Base-by-base conservation (phyloP, 805 yeast species). In the Kodamaea kakaduensis region DNA sequence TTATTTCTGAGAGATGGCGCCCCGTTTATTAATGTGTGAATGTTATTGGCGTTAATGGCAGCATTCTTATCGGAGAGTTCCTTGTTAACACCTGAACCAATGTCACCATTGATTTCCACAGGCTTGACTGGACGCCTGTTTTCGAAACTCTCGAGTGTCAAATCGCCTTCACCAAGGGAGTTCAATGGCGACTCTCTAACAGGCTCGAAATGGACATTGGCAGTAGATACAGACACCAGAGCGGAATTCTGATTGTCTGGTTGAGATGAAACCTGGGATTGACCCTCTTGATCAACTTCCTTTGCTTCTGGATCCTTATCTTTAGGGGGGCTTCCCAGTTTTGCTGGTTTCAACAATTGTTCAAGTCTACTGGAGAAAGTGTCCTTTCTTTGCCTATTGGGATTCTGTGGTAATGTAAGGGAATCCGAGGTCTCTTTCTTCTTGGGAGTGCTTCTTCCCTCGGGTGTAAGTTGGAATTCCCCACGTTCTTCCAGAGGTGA, bases 101-200 rank as follows among this genome's bases (percentile, higher is more conserved):
- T 22, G 9, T 32, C 22, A 19, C 36, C 34, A 1, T 37, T 32
- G 12, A 33, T 31, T 10, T 35, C 38, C 15, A 37, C 24, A 2
- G 43, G 34, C 14, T 36, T 40, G 13, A 10, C 14, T 6, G 18
- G 34, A n/a, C 29, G 37, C n/a, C n/a, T n/a, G 10, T 26, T 15
- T 16, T 43, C 58, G 26, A 56, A 55, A 12, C 46, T 43, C 31
- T 57, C 65, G 9, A 71, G 48, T 0, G 66, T 46, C 26, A 76
- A 56, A 17, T 64, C 59, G 2, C 81, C 81, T 27, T 61, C 54
- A 2, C 81, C 81, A 31, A 76, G 38, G 0, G 78, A 64, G 36
- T 61, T 66, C 16, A 74, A 41, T 0, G 75, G 69, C 3, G 75
- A 59, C 25, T 67, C 67, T 31, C 73, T 58, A 3, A 75, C 54